Evolutionary conservation across 2,329 filamentous ascomycete genomes (phyloP).

Genomic region (Alternaria triticina): DNA sequence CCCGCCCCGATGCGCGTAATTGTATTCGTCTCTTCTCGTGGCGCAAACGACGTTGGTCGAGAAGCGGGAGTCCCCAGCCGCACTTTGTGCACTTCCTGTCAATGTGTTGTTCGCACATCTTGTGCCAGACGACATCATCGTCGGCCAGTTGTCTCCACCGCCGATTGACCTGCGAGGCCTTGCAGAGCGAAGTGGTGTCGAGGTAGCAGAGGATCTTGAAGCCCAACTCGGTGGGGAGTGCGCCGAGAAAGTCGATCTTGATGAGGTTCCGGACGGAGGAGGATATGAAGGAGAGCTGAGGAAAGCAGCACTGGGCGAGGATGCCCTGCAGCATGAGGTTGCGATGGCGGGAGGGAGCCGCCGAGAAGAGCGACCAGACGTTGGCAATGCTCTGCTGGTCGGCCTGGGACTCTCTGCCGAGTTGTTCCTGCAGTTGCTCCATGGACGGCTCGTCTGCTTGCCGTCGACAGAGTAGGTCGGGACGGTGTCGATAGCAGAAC

Average conservation of each 20-base stretch:
- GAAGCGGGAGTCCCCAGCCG: conserved; percentile 88
- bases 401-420: conserved; percentile 78
- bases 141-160: conserved; percentile 91
- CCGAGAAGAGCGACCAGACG: conserved; percentile 97
- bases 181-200: conserved; percentile 92
- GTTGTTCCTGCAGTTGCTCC: conserved; percentile 90
- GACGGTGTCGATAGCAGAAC: conserved; percentile 94
- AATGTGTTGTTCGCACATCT: conserved; percentile 97
- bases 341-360: conserved; percentile 89
- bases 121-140: conserved; percentile 96
- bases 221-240: conserved; percentile 86
- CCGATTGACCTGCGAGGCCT: conserved; percentile 90
- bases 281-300: conserved; percentile 91
- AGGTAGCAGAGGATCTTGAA: conserved; percentile 93
- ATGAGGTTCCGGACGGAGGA: conserved; percentile 91
- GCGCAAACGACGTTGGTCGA: conserved; percentile 86
- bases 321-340: conserved; percentile 97
- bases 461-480: conserved; percentile 90
- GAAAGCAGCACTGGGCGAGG: conserved; percentile 95
- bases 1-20: conserved; percentile 67
- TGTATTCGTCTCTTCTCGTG: conserved; percentile 88
- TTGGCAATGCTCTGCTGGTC: conserved; percentile 97
- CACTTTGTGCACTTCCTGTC: conserved; percentile 93
- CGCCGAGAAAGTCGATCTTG: conserved; percentile 94
- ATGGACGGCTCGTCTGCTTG: conserved; percentile 96